Conservation (phyloP, 768 basidiomycete species). For the Boletus subparvulus region DNA sequence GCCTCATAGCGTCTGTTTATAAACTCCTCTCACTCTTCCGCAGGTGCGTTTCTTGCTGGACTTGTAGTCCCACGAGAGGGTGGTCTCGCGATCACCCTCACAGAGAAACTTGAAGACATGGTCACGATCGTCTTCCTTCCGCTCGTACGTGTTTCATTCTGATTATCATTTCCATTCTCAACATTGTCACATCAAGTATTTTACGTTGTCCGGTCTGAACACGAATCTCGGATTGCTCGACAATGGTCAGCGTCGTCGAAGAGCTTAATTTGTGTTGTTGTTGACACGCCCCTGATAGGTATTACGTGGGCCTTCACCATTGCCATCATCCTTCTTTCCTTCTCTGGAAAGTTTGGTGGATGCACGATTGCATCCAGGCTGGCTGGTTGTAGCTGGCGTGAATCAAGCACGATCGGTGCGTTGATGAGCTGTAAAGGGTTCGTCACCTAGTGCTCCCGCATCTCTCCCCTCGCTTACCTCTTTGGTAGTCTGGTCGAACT, state of each 20-base stretch:
- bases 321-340: constrained; percentile 76
- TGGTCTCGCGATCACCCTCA: constrained; percentile 81
- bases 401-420: constrained; percentile 80
- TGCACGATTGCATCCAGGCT: constrained; percentile 69
- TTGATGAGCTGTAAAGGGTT: constrained; percentile 97
- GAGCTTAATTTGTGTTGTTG: not conserved
- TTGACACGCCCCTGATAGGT: constrained; percentile 37
- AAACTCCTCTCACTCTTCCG: too few relatives aligned
- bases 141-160: constrained; percentile 44
- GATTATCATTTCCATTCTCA: not conserved
- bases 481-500: constrained; percentile 77
- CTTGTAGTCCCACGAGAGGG: constrained; percentile 85
- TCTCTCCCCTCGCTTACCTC: not conserved
- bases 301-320: constrained; percentile 89
- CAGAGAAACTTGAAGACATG: constrained; percentile 96
- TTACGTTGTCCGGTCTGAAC: constrained; percentile 86
- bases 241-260: constrained; percentile 45
- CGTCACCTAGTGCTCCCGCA: not conserved
- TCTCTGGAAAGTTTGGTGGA: constrained; percentile 86
- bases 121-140: constrained; percentile 88
- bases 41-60: constrained; percentile 66
- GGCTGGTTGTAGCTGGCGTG: constrained; percentile 75
- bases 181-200: constrained; percentile 57
- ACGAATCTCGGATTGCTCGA: constrained; percentile 86
- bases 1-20: too few relatives aligned